A percentile compares a stretch with the other conserved stretches of the same genome.
Evolutionary conservation across 1,284 basidiomycete genomes (phyloP).

Genomic region (Hemileia vastatrix): DNA sequence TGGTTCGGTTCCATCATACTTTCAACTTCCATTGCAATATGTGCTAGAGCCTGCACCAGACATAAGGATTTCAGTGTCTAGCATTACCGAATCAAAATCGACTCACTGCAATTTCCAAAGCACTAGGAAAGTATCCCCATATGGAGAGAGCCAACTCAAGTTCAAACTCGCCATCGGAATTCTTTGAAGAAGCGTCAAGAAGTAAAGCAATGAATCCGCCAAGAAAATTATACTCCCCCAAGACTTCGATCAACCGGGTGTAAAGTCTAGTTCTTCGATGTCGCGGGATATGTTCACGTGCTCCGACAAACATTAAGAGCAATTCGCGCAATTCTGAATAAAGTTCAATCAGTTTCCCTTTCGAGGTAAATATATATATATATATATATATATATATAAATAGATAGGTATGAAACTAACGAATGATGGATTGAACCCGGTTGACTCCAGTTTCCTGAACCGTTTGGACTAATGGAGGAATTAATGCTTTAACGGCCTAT

Average conservation of each 20-base stretch:
- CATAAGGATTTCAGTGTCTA: neutral
- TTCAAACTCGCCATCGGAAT: constrained; percentile 54
- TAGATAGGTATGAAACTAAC: constrained; percentile 30
- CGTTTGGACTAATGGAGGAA: constrained; percentile 79
- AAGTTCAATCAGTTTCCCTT: constrained; percentile 3
- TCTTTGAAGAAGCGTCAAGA: constrained; percentile 66
- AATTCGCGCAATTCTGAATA: constrained; percentile 50
- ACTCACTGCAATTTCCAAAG: constrained; percentile 55
- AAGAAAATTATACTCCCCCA: constrained; percentile 72
- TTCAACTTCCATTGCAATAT: constrained; percentile 18
- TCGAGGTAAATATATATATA: constrained; percentile 30
- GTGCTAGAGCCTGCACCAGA: constrained; percentile 21
- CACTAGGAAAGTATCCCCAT: constrained; percentile 53
- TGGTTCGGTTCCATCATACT: constrained; percentile 6
- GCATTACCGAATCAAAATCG: constrained; percentile 28
- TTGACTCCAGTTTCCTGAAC: constrained; percentile 54
- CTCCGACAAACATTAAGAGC: constrained; percentile 77
- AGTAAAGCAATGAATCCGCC: constrained; percentile 76
- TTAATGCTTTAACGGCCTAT: constrained; percentile 81
- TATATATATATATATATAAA: constrained; percentile 32
- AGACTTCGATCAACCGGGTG: constrained; percentile 72
- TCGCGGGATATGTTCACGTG: constrained; percentile 71
- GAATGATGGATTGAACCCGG: constrained; percentile 57
- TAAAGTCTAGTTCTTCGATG: constrained; percentile 87
- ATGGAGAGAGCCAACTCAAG: constrained; percentile 60